phyloP scores from a whole-genome alignment of 805 yeast genomes.

The Zygosaccharomyces siamensis region DNA sequence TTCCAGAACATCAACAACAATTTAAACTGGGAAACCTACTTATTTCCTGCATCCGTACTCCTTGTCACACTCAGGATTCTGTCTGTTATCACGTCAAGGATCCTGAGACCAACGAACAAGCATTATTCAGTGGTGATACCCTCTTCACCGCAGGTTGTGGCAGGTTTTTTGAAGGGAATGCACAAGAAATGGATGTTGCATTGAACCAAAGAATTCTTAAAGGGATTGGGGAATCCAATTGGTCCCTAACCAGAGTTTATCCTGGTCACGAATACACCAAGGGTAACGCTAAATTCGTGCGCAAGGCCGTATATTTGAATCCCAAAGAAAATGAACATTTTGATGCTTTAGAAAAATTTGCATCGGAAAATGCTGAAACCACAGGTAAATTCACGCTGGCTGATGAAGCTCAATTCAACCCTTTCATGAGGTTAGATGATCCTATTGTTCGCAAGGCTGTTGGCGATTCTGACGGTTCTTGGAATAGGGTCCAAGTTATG shows the following conservation, averaged over 20 bases:
- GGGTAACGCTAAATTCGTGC: slow-evolving; percentile 73
- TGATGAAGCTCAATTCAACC: slow-evolving; percentile 80
- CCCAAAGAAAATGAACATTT: slow-evolving; percentile 43
- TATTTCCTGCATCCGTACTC: slow-evolving; percentile 84
- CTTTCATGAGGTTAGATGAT: slow-evolving; percentile 79
- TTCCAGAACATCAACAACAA: slow-evolving; percentile 64
- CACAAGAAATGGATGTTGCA: slow-evolving; percentile 71
- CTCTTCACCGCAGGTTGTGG: slow-evolving; percentile 94
- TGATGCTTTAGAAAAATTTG: slow-evolving; percentile 47
- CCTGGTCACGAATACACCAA: slow-evolving; percentile 97
- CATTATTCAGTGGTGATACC: slow-evolving; percentile 94
- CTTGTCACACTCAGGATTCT: slow-evolving; percentile 97
- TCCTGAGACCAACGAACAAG: slow-evolving; percentile 52
- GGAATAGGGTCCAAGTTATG: slow-evolving; percentile 54
- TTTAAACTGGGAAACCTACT: slow-evolving; percentile 40
- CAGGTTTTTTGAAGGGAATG: slow-evolving; percentile 89
- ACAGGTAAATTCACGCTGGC: slow-evolving; percentile 81
- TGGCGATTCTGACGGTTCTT: slow-evolving; percentile 41
- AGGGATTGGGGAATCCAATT: slow-evolving; percentile 37
- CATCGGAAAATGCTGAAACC: slow-evolving; percentile 57
- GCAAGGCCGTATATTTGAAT: slow-evolving; percentile 50
- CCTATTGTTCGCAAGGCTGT: slow-evolving; percentile 55
- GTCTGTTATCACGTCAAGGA: slow-evolving; percentile 81
- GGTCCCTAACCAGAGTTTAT: slow-evolving; percentile 55
- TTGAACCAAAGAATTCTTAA: slow-evolving; percentile 64